These are phyloP conservation scores for Suhomyces kunorum DNA, from an alignment of 1,139 yeast genomes.

Conservation along the genomic window DNA sequence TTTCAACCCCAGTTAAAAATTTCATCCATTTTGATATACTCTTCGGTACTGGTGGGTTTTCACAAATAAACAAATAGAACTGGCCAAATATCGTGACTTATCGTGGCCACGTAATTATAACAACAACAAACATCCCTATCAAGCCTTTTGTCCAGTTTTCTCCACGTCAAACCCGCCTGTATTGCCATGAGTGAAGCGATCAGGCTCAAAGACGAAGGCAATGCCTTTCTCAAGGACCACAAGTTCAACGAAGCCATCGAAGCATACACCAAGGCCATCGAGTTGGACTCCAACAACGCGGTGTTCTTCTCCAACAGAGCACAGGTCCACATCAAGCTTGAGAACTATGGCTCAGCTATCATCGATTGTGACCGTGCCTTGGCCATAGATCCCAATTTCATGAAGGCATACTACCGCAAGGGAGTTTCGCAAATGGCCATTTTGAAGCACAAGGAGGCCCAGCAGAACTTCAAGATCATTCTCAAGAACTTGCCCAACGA, in stretches of 20 bases:
- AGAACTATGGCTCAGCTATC: conserved; percentile 83
- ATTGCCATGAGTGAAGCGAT: conserved; percentile 37
- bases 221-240: conserved; percentile 63
- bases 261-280: conserved; percentile 75
- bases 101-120: too few species aligned
- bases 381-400: conserved; percentile 61
- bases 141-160: not conserved
- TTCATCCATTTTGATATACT: not conserved
- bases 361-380: conserved; percentile 75
- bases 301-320: conserved; percentile 89
- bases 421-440: conserved; percentile 83
- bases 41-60: not conserved
- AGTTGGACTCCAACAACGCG: conserved; percentile 67
- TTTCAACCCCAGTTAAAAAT: conserved; percentile 1
- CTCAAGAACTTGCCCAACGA: conserved; percentile 69
- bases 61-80: not conserved
- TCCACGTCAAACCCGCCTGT: not conserved
- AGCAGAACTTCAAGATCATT: conserved; percentile 65
- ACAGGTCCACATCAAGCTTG: conserved; percentile 82
- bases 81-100: too few species aligned
- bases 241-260: conserved; percentile 68
- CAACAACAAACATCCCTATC: too few species aligned
- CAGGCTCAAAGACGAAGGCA: conserved; percentile 69
- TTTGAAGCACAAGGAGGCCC: conserved; percentile 73
- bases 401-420: conserved; percentile 80